Conservation (phyloP, 2,329 filamentous ascomycete genomes). For the Verticillium nonalfalfae region DNA sequence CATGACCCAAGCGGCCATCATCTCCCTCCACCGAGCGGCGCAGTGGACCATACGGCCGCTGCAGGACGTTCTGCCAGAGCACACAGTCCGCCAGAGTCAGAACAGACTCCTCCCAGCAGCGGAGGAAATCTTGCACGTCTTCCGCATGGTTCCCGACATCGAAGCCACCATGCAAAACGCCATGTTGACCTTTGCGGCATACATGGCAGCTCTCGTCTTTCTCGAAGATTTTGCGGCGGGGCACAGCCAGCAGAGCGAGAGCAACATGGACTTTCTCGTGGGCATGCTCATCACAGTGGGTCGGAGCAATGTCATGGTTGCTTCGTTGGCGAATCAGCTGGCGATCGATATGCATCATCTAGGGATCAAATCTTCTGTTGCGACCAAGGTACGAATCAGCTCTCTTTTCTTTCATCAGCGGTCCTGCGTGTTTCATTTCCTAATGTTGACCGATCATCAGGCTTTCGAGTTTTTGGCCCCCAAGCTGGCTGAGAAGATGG, state of each 20-base stretch:
- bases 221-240: constrained; percentile 35
- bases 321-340: not conserved
- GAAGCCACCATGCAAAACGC: constrained; percentile 50
- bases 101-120: constrained; percentile 61
- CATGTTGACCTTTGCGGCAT: constrained; percentile 63
- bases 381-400: not conserved
- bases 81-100: constrained; percentile 57
- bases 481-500: not conserved
- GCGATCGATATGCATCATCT: not conserved
- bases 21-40: constrained; percentile 55
- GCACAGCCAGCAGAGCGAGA: not conserved
- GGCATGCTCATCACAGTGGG: not conserved
- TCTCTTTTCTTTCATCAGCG: not conserved
- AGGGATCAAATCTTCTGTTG: not conserved
- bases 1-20: constrained; percentile 62
- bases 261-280: not conserved
- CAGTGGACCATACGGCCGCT: not conserved
- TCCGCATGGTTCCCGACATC: constrained; percentile 49
- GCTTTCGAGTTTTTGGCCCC: not conserved
- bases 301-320: not conserved
- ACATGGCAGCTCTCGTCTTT: constrained; percentile 62
- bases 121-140: constrained; percentile 59
- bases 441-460: not conserved
- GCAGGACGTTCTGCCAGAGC: constrained; percentile 42
- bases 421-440: not conserved